A percentile compares a stretch with the other conserved stretches of the same genome.
Conservation (phyloP, 2,329 filamentous ascomycete genomes). For the Didymella segeticola region DNA sequence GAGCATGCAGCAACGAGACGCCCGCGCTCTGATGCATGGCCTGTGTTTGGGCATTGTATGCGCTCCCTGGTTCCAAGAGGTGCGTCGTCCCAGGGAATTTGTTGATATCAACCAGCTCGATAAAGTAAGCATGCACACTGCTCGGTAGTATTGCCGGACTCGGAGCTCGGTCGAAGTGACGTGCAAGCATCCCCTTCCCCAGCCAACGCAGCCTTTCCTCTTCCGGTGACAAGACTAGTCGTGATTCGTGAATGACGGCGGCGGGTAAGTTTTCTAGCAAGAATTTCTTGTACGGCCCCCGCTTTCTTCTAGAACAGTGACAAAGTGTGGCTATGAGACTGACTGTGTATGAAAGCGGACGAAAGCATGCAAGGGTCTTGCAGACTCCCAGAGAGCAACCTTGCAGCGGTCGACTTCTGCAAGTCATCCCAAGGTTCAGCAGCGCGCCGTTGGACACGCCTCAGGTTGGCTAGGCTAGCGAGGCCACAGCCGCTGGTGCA, state of each 20-base stretch:
- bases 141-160: slow-evolving; percentile 10
- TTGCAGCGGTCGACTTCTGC: slow-evolving; percentile 4
- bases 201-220: slow-evolving; percentile 4
- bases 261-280: slow-evolving; percentile 19
- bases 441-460: slow-evolving; percentile 3
- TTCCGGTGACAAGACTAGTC: slow-evolving; percentile 8
- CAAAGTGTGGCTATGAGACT: slow-evolving; percentile 9
- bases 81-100: neutral
- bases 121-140: slow-evolving; percentile 1
- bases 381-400: neutral
- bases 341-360: too few species aligned
- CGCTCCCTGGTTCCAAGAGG: neutral
- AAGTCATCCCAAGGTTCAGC: slow-evolving; percentile 13
- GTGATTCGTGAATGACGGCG: slow-evolving; percentile 12
- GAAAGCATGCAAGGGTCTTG: slow-evolving; percentile 10
- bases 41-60: neutral
- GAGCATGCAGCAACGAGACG: neutral
- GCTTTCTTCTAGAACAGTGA: slow-evolving; percentile 22
- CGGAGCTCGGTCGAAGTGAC: slow-evolving; percentile 5
- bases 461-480: slow-evolving; percentile 8
- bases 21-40: neutral
- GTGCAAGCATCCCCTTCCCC: slow-evolving; percentile 17
- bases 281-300: slow-evolving; percentile 17
- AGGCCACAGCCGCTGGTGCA: slow-evolving; percentile 2
- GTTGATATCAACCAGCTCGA: slow-evolving; percentile 2